Conservation (phyloP, 2,329 filamentous ascomycete genomes). For the Cytospora schulzeri region DNA sequence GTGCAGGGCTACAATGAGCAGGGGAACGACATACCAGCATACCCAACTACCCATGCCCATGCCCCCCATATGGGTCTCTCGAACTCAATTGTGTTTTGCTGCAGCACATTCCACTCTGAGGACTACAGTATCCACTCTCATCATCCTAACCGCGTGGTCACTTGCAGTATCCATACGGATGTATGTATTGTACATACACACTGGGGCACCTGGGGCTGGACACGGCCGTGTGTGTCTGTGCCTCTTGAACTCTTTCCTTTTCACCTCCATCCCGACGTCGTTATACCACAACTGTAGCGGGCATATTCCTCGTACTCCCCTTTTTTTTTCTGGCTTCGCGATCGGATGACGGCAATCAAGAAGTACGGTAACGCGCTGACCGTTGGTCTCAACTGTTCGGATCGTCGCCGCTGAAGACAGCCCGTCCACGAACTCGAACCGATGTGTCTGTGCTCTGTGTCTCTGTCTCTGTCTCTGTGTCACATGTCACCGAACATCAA, state of each 20-base stretch:
- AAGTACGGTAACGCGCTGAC: constrained; percentile 2
- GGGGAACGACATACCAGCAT: background rate
- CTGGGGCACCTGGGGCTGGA: background rate
- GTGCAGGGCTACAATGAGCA: background rate
- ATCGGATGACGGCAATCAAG: constrained; percentile 3
- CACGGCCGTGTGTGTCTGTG: background rate
- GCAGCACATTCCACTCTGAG: constrained; percentile 8
- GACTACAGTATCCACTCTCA: constrained; percentile 10
- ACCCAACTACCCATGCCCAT: background rate
- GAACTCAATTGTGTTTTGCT: constrained; percentile 4
- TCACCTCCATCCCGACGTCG: background rate
- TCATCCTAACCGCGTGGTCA: constrained; percentile 20
- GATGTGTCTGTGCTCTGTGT: constrained; percentile 14
- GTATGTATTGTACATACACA: background rate
- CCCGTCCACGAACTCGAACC: constrained; percentile 4
- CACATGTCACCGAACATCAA: constrained; percentile 7
- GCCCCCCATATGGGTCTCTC: background rate
- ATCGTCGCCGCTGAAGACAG: background rate
- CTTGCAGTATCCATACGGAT: constrained; percentile 8
- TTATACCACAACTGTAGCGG: constrained; percentile 5
- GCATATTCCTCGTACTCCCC: background rate
- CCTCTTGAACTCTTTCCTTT: background rate
- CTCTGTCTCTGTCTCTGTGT: constrained; percentile 10
- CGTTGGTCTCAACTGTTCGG: constrained; percentile 13
- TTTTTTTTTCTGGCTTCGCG: background rate